A percentile compares a stretch with the other conserved stretches of the same genome.
Conservation (phyloP, 1,139 yeast genomes). For the Blastobotrys indianensis region DNA sequence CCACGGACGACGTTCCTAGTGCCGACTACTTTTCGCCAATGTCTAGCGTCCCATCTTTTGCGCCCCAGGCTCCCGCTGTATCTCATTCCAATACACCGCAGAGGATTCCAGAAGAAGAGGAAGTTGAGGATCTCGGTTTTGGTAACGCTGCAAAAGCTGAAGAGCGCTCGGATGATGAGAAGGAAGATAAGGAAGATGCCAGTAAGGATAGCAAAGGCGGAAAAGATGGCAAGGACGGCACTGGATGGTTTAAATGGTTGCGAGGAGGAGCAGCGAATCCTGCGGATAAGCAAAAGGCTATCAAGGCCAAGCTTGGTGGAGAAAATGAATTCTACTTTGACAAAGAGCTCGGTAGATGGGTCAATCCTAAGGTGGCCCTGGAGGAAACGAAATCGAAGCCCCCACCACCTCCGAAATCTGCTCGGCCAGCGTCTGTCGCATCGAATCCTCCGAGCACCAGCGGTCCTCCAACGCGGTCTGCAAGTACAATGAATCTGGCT, state of each 20-base stretch:
- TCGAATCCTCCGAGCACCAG: conserved; percentile 26
- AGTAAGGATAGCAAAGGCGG: conserved; percentile 15
- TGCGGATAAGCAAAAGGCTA: conserved; percentile 55
- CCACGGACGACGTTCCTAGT: conserved; percentile 2
- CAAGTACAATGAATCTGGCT: conserved; percentile 14
- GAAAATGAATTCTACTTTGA: conserved; percentile 71
- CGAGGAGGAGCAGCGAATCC: conserved; percentile 45
- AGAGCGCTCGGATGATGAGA: conserved; percentile 13
- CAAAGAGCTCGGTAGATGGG: conserved; percentile 82
- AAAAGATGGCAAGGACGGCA: conserved; percentile 18
- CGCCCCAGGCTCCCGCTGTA: conserved; percentile 1
- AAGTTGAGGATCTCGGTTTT: conserved; percentile 31
- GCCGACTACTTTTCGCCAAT: conserved; percentile 5
- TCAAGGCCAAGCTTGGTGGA: conserved; percentile 83
- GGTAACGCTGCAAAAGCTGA: conserved; percentile 22
- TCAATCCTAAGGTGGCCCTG: conserved; percentile 58
- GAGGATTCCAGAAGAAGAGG: conserved; percentile 27
- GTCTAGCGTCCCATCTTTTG: conserved; percentile 1
- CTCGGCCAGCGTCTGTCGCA: conserved; percentile 23
- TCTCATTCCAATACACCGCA: conserved; percentile 7
- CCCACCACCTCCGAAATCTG: conserved; percentile 70
- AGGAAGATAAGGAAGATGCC: conserved; percentile 17
- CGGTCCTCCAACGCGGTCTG: conserved; percentile 18
- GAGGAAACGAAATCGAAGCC: conserved; percentile 64
- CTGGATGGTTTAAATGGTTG: conserved; percentile 20